Evolutionary conservation across 1,284 basidiomycete species (phyloP), one percentile per base, ranked within the genome.

Genomic region (Veloboletus limbatus): DNA sequence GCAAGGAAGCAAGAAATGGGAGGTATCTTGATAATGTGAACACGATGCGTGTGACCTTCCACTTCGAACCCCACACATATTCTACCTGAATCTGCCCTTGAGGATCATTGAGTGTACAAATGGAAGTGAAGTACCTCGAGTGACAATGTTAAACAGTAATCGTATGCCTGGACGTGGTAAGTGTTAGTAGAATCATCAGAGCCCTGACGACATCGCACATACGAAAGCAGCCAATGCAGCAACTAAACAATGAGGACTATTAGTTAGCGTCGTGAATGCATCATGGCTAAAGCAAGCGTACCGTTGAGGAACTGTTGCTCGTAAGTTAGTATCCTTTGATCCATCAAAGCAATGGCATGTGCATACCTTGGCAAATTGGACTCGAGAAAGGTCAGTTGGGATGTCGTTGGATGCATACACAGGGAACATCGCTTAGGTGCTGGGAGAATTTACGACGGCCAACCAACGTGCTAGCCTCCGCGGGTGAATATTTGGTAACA

Each of bases 11-110:
- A 34, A 57, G 3, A 31, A 63, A 52, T 9, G 63, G 40, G 13
- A 58, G 28, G 40, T 65, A 65, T 52, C 62, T 61, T 35, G 59
- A 43, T 10, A 65, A 7, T 4, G 59, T 57, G 31, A 61, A 61
- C 10, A 62, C 46, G 21, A 58, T 35, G 22, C 61, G 61, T 21
- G 60, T 28, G 8, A 27, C 14, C 17, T 42, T 49, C 59, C 59
- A 63, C 18, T 46, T 50, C 10, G 51, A 55, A 4, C 61, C 60
- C 60, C 62, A 65, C 22, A 59, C 49, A 28, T 53, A 31, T 40
- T 55, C 43, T 9, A 59, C 55, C 57, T 62, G 11, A 17, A 13
- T 11, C 20, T n/a, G 3, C 8, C 1, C 2, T 28, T 56, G 21
- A 60, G 41, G 39, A 18, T 14, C 11, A 24, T 28, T 2, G 4